These are phyloP conservation scores for Cicer yamashitae DNA, from an alignment of 306 rosid genomes.

Conservation along the genomic window DNA sequence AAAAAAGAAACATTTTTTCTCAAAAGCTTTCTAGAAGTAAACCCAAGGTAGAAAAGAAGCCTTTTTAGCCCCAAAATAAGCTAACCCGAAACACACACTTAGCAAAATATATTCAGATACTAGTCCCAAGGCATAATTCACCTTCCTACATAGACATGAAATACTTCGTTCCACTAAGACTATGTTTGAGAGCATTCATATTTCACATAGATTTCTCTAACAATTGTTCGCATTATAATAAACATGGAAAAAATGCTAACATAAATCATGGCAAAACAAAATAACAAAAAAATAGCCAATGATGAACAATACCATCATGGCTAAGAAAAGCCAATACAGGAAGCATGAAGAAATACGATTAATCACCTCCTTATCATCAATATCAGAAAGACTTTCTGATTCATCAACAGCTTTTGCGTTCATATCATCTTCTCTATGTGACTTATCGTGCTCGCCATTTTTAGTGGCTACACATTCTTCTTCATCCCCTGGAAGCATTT, in stretches of 20 bases:
- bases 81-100: neutral
- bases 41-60: neutral
- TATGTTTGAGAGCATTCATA: neutral
- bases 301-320: neutral
- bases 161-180: neutral
- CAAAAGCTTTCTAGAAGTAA: neutral
- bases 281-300: neutral
- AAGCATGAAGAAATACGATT: neutral
- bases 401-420: slow-evolving; percentile 26
- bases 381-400: slow-evolving; percentile 23
- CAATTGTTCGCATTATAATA: neutral
- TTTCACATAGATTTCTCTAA: slow-evolving; percentile 1
- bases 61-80: neutral
- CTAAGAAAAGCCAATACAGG: neutral
- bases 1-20: neutral
- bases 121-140: neutral
- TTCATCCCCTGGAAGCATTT: slow-evolving; percentile 43
- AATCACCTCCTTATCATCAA: slow-evolving; percentile 23
- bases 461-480: slow-evolving; percentile 30
- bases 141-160: neutral
- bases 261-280: neutral
- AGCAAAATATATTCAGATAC: neutral
- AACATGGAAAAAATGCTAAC: neutral
- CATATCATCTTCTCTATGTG: slow-evolving; percentile 42
- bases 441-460: slow-evolving; percentile 34